Evolutionary conservation across 1,284 basidiomycete species (phyloP).

Genomic region (Erythrobasidium hasegawianum): DNA sequence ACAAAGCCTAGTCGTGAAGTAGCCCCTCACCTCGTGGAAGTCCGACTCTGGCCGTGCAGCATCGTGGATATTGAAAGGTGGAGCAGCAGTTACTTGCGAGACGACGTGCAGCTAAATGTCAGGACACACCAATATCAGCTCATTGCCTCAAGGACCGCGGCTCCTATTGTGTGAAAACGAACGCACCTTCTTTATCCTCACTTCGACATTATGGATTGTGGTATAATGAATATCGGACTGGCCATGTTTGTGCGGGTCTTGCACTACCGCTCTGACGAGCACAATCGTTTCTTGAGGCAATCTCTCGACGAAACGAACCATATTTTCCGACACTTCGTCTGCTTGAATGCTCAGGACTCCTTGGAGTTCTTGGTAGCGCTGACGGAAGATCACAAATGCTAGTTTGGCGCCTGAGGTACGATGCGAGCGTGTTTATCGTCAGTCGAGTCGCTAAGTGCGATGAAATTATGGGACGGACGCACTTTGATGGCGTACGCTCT

Average conservation of each 20-base stretch:
- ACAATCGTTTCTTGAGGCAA: slow-evolving; percentile 88
- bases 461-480: too few relatives aligned
- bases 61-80: slow-evolving; percentile 92
- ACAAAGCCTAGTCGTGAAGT: too few relatives aligned
- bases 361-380: slow-evolving; percentile 62
- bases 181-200: slow-evolving; percentile 66
- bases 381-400: slow-evolving; percentile 88
- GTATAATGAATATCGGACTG: slow-evolving; percentile 62
- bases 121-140: too few relatives aligned
- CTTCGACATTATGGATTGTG: slow-evolving; percentile 80
- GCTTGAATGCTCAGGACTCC: slow-evolving; percentile 74
- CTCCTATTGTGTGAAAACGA: too few relatives aligned
- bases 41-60: slow-evolving; percentile 79
- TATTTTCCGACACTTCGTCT: slow-evolving; percentile 91
- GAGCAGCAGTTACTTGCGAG: slow-evolving; percentile 61
- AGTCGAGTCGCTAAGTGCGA: too few relatives aligned
- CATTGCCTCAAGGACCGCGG: too few relatives aligned
- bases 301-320: slow-evolving; percentile 89
- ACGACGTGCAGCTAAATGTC: slow-evolving; percentile 78
- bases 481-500: slow-evolving; percentile 77
- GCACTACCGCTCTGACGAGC: slow-evolving; percentile 75
- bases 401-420: slow-evolving; percentile 74
- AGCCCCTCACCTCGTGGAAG: slow-evolving; percentile 58
- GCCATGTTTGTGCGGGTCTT: slow-evolving; percentile 76
- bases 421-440: too few relatives aligned